phyloP scores from a whole-genome alignment of 1,284 basidiomycete species.

The Ceratobasidium sp. region DNA sequence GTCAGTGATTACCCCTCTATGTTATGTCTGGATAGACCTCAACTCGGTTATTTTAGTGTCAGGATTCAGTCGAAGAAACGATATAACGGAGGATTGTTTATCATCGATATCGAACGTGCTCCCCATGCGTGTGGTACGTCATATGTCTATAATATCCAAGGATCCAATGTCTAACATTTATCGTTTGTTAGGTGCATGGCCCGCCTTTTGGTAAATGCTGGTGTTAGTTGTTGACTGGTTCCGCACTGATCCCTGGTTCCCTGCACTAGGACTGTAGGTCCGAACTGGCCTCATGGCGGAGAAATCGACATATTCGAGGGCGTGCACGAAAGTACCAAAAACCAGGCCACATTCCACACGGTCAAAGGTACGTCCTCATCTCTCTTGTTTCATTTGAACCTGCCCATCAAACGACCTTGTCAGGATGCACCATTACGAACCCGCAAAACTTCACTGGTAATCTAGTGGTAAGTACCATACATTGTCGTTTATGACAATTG shows the following conservation, averaged over 20 bases:
- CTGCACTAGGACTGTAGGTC: constrained; percentile 53
- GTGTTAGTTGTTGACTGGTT: background rate
- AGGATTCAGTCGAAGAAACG: constrained; percentile 50
- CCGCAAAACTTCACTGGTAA: background rate
- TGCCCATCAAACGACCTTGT: background rate
- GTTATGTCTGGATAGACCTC: background rate
- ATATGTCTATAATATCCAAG: constrained; percentile 46
- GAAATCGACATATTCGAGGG: constrained; percentile 88
- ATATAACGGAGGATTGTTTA: constrained; percentile 75
- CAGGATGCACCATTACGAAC: background rate
- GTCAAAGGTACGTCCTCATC: constrained; percentile 61
- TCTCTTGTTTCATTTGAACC: background rate
- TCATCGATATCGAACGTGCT: constrained; percentile 74
- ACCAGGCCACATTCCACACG: constrained; percentile 83
- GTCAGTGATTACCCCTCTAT: constrained; percentile 1
- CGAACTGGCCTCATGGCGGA: constrained; percentile 69
- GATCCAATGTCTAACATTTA: no score
- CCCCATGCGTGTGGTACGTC: constrained; percentile 84
- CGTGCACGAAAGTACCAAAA: constrained; percentile 80
- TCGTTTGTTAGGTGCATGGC: constrained; percentile 67
- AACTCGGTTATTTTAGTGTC: constrained; percentile 46
- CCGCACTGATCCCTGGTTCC: background rate
- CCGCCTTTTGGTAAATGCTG: constrained; percentile 63
- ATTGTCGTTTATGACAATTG: no score
- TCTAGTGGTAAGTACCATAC: background rate